A percentile compares a stretch with the other conserved stretches of the same genome.
Conservation (phyloP, 345 rosid genomes). For the Rhodamnia rubescens region DNA sequence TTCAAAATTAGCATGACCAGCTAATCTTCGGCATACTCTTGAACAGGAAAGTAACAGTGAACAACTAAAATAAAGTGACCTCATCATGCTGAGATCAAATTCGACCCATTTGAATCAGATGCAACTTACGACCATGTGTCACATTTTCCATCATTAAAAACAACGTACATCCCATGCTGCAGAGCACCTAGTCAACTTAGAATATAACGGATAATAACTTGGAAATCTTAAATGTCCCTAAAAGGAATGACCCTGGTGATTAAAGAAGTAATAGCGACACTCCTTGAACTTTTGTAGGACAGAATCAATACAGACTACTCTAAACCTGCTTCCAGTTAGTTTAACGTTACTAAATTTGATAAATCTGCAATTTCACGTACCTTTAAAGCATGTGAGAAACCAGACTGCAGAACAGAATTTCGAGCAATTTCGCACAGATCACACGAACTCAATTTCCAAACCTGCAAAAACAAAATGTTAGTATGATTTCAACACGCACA, state of each 20-base stretch:
- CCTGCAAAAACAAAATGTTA: conserved; percentile 24
- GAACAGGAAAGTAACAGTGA: not conserved
- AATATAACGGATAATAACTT: not conserved
- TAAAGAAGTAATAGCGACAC: not conserved
- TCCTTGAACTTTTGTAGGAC: not conserved
- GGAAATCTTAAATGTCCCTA: not conserved
- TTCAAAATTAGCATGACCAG: not conserved
- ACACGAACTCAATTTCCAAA: conserved; percentile 96
- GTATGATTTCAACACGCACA: not conserved
- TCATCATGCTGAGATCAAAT: not conserved
- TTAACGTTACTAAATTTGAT: not conserved
- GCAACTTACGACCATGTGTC: not conserved
- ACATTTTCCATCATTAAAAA: not conserved
- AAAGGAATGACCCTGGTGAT: not conserved
- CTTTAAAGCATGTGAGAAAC: conserved; percentile 98
- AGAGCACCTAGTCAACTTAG: not conserved
- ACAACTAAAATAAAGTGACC: not conserved
- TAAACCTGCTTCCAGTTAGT: not conserved
- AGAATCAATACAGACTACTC: not conserved
- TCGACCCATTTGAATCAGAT: not conserved
- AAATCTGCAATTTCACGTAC: conserved; percentile 13
- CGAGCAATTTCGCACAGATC: conserved; percentile 98
- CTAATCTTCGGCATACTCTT: not conserved
- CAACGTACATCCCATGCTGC: not conserved
- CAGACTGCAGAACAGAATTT: conserved; percentile 96